A percentile compares a stretch with the other conserved stretches of the same genome.
Conservation (phyloP, 2,329 filamentous ascomycete genomes). For the Hypoxylon sp. region DNA sequence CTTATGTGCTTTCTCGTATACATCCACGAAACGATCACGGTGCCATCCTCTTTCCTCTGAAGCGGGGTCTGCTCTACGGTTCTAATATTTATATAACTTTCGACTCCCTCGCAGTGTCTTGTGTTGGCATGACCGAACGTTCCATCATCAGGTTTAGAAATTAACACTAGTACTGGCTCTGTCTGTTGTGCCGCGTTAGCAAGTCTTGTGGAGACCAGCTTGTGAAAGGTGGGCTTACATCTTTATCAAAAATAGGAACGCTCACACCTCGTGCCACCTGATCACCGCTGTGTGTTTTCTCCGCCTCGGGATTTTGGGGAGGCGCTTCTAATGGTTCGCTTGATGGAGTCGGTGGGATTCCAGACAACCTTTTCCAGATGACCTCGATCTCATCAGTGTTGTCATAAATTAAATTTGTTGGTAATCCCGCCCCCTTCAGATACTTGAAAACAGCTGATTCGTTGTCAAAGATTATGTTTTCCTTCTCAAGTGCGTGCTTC, state of each 20-base stretch:
- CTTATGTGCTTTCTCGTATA: constrained; percentile 3
- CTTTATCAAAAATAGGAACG: background rate
- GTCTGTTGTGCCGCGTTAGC: background rate
- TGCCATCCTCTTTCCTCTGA: background rate
- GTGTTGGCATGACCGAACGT: constrained; percentile 1
- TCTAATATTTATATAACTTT: background rate
- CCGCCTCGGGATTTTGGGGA: background rate
- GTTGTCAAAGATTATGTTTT: background rate
- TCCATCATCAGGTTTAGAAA: background rate
- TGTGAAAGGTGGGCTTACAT: background rate
- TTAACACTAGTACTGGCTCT: background rate
- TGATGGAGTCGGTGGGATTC: background rate
- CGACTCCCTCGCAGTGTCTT: constrained; percentile 2
- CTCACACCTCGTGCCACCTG: background rate
- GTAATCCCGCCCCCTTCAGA: background rate
- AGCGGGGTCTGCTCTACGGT: constrained; percentile 3
- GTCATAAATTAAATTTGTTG: background rate
- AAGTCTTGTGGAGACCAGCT: background rate
- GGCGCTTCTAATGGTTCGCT: background rate
- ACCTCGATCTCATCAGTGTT: background rate
- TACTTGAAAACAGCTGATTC: background rate
- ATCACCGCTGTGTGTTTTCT: background rate
- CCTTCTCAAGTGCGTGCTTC: background rate
- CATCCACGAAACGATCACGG: constrained; percentile 9
- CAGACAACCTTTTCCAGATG: background rate